Conservation (phyloP, 495 filamentous ascomycete species). For the Emericellopsis terricola region DNA sequence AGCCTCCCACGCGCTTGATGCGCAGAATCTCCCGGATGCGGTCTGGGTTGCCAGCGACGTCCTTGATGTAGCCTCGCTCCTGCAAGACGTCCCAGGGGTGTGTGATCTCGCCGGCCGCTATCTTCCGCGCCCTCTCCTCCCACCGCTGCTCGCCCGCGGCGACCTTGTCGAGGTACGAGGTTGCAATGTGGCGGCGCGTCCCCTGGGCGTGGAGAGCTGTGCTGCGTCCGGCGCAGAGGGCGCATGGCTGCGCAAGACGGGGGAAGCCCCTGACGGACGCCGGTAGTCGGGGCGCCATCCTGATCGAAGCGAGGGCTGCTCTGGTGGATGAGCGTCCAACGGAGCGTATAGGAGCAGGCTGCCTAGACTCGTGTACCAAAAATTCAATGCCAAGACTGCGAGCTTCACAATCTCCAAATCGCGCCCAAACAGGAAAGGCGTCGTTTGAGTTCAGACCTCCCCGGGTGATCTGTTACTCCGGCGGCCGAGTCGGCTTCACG, state of each 20-base stretch:
- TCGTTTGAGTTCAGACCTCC: too few species aligned
- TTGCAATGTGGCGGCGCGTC: conserved; percentile 1
- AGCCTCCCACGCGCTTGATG: conserved; percentile 52
- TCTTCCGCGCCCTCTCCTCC: conserved; percentile 34
- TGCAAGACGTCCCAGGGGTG: conserved; percentile 54
- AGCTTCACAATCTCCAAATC: conserved; percentile 1
- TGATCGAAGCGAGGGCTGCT: too few species aligned
- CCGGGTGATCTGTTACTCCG: too few species aligned
- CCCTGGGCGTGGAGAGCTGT: not conserved
- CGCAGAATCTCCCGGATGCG: conserved; percentile 54
- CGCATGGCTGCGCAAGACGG: conserved; percentile 1
- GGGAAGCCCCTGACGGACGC: too few species aligned
- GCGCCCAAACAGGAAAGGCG: conserved; percentile 6
- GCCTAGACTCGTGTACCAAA: too few species aligned
- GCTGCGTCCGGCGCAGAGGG: too few species aligned
- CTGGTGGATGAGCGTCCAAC: too few species aligned
- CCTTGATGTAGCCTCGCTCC: conserved; percentile 63
- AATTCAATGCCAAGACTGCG: conserved; percentile 1
- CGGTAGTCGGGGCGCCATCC: too few species aligned
- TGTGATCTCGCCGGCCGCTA: conserved; percentile 39
- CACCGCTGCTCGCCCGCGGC: conserved; percentile 37
- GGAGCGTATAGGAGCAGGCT: too few species aligned
- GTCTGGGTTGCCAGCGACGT: conserved; percentile 53
- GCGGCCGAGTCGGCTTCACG: too few species aligned
- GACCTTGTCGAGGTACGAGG: conserved; percentile 25